Conservation (phyloP, 768 basidiomycete genomes). For the Suillus decipiens region DNA sequence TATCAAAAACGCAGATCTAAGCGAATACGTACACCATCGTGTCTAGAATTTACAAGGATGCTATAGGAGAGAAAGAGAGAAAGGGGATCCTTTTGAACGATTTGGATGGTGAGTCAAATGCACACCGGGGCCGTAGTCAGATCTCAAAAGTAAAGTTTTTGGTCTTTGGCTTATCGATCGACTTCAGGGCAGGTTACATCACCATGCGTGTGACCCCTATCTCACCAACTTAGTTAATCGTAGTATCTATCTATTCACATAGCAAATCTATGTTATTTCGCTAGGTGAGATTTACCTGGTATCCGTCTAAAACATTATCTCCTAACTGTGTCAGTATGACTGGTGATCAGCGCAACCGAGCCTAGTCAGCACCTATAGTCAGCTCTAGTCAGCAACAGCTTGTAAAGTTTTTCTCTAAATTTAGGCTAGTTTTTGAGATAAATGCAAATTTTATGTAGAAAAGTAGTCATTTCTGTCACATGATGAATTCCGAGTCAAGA, state of each 20-base stretch:
- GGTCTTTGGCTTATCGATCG: conserved; percentile 43
- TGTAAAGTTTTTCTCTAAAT: background rate
- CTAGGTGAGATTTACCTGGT: no score
- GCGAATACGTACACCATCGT: conserved; percentile 76
- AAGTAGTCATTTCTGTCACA: conserved; percentile 4
- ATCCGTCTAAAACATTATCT: background rate
- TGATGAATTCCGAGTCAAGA: conserved; percentile 14
- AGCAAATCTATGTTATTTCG: no score
- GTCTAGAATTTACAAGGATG: conserved; percentile 46
- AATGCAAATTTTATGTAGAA: background rate
- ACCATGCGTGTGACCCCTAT: no score
- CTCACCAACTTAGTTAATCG: no score
- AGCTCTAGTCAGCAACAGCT: conserved; percentile 1
- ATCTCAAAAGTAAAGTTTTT: conserved; percentile 18
- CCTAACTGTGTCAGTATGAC: background rate
- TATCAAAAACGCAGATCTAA: conserved; percentile 10
- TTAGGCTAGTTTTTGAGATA: background rate
- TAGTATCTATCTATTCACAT: background rate
- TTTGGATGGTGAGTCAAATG: conserved; percentile 22
- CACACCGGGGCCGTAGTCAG: conserved; percentile 29
- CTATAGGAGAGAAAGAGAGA: conserved; percentile 20
- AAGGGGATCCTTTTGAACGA: conserved; percentile 20
- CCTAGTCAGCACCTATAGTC: no score
- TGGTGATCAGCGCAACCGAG: background rate
- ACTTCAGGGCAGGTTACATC: conserved; percentile 43